phyloP scores from a whole-genome alignment of 371 early-diverging fungal species.

The Mucor irregularis region DNA sequence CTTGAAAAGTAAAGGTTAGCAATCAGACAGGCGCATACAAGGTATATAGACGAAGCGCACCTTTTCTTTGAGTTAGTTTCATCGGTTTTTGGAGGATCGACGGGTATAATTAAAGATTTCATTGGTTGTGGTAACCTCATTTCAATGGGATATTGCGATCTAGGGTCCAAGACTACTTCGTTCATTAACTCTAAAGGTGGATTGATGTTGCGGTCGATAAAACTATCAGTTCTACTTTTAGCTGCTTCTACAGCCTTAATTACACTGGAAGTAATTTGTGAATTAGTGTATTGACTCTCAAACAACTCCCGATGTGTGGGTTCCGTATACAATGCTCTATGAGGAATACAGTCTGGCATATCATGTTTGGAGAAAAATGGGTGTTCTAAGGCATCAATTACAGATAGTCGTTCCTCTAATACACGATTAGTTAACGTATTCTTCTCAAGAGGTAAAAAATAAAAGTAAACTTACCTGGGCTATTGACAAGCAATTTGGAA shows the following conservation, averaged over 20 bases:
- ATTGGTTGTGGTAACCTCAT: neutral
- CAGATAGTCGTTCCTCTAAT: conserved; percentile 15
- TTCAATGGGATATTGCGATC: conserved; percentile 10
- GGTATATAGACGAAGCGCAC: neutral
- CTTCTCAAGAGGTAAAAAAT: too few relatives aligned
- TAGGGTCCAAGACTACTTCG: conserved; percentile 7
- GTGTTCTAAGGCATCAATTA: conserved; percentile 15
- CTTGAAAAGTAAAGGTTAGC: neutral
- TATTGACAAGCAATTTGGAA: conserved; percentile 69
- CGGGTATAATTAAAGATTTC: neutral
- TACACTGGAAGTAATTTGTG: conserved; percentile 5
- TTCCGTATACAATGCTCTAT: neutral
- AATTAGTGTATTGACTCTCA: neutral
- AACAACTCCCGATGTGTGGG: conserved; percentile 5
- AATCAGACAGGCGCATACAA: neutral
- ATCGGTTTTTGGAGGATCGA: neutral
- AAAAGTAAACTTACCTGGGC: conserved; percentile 60
- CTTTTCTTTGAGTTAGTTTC: neutral
- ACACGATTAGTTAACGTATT: neutral
- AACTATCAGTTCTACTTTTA: neutral
- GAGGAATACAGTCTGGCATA: conserved; percentile 17
- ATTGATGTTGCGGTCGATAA: conserved; percentile 2
- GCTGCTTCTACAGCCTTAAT: conserved; percentile 3
- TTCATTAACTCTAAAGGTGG: conserved; percentile 9
- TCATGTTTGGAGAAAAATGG: conserved; percentile 13